These are phyloP conservation scores for Sporisorium scitamineum DNA, from an alignment of 1,284 basidiomycete species.

Conservation along the genomic window DNA sequence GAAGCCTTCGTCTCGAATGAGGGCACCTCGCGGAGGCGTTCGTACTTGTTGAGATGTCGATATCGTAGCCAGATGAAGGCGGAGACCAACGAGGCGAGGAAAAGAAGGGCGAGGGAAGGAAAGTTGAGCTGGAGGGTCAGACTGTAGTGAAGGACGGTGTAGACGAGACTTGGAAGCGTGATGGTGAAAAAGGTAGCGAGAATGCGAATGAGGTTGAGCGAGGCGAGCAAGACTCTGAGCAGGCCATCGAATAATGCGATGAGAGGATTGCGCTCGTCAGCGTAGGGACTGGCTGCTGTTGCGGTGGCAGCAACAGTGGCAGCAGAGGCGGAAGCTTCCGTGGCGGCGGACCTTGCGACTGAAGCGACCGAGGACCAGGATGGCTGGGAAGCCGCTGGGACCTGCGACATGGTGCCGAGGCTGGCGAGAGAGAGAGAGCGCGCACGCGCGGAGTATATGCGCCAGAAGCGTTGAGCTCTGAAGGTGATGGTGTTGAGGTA, in stretches of 20 bases:
- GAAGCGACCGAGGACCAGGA: slow-evolving; percentile 30
- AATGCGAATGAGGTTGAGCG: slow-evolving; percentile 57
- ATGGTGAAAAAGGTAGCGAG: slow-evolving; percentile 60
- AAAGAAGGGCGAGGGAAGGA: slow-evolving; percentile 59
- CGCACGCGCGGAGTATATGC: neutral
- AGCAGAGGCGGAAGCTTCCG: slow-evolving; percentile 16
- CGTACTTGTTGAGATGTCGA: slow-evolving; percentile 65
- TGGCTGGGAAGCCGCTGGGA: slow-evolving; percentile 24
- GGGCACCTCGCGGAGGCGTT: slow-evolving; percentile 65
- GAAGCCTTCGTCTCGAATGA: slow-evolving; percentile 64
- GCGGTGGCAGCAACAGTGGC: slow-evolving; percentile 8
- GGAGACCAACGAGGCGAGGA: slow-evolving; percentile 43
- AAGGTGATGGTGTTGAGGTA: neutral
- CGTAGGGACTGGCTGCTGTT: slow-evolving; percentile 16
- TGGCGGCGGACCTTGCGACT: slow-evolving; percentile 13
- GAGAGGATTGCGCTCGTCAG: slow-evolving; percentile 47
- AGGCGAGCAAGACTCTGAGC: slow-evolving; percentile 56
- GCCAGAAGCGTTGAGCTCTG: neutral
- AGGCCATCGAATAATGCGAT: slow-evolving; percentile 55
- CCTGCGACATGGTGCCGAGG: slow-evolving; percentile 36
- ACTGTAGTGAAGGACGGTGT: slow-evolving; percentile 64
- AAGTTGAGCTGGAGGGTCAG: slow-evolving; percentile 68
- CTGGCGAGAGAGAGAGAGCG: slow-evolving; percentile 2
- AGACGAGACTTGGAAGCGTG: slow-evolving; percentile 62
- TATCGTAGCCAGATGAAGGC: slow-evolving; percentile 70